Percentiles rank a stretch among this genome's conserved stretches.
phyloP scores from a whole-genome alignment of 768 basidiomycete genomes.

The Termitomyces sp. region DNA sequence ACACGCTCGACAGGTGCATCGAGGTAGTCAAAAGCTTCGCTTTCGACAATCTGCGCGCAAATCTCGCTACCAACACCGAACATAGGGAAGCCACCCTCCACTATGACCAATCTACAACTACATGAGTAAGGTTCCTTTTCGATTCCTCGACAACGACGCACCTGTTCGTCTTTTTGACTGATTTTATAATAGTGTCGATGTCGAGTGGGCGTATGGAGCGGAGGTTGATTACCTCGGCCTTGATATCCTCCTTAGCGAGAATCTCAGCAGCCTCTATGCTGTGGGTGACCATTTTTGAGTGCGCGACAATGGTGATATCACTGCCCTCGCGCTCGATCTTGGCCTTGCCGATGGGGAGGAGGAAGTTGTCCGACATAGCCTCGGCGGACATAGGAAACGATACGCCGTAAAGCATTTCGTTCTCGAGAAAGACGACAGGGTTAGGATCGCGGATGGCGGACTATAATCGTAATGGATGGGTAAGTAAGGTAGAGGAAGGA shows the following conservation, averaged over 20 bases:
- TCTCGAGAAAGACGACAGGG: conserved; percentile 98
- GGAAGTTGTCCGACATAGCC: conserved; percentile 93
- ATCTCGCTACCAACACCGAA: conserved; percentile 99
- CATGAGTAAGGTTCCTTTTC: not conserved
- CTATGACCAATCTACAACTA: conserved; percentile 71
- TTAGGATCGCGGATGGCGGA: conserved; percentile 97
- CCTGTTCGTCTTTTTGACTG: conserved; percentile 99
- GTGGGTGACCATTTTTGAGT: conserved; percentile 98
- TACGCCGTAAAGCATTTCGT: conserved; percentile 98
- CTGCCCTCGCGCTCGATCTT: conserved; percentile 92
- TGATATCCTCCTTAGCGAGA: conserved; percentile 94
- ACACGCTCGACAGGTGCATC: conserved; percentile 98
- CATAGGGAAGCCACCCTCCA: conserved; percentile 97
- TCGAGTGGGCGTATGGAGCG: conserved; percentile 95
- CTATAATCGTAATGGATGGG: conserved; percentile 32
- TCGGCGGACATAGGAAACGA: conserved; percentile 95
- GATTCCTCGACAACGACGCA: conserved; percentile 26
- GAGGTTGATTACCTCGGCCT: conserved; percentile 97
- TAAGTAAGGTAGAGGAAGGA: not conserved
- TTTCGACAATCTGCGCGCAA: conserved; percentile 95
- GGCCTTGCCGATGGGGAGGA: conserved; percentile 95
- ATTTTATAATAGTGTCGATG: conserved; percentile 94
- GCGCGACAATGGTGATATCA: conserved; percentile 95
- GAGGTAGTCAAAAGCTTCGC: conserved; percentile 96
- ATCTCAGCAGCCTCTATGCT: conserved; percentile 91